phyloP scores from a whole-genome alignment of 2,329 filamentous ascomycete species.

The Xylaria arbuscula region DNA sequence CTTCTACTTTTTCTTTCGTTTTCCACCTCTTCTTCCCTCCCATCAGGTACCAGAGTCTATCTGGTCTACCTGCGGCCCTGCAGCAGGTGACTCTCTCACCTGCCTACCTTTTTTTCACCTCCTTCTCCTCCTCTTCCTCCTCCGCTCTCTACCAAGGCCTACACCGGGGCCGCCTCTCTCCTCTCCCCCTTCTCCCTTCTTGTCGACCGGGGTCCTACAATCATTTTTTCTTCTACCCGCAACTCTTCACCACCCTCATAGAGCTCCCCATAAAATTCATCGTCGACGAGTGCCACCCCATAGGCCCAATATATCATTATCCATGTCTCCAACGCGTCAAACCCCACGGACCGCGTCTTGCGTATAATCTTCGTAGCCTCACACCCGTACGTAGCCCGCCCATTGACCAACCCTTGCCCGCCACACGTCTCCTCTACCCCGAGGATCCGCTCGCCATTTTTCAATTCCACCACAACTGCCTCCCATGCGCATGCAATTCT shows the following conservation, averaged over 20 bases:
- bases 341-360: conserved; percentile 39
- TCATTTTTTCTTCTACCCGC: conserved; percentile 41
- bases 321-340: conserved; percentile 40
- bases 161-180: conserved; percentile 22
- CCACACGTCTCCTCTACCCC: background rate
- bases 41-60: too few species aligned
- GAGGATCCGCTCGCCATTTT: conserved; percentile 11
- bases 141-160: conserved; percentile 36
- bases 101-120: conserved; percentile 24
- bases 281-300: conserved; percentile 14
- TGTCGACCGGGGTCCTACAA: conserved; percentile 37
- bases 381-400: conserved; percentile 33
- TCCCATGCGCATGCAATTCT: background rate
- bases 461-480: conserved; percentile 23
- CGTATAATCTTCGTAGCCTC: conserved; percentile 35
- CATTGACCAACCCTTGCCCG: conserved; percentile 10
- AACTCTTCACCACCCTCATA: conserved; percentile 29
- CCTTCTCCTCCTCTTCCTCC: conserved; percentile 38
- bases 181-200: conserved; percentile 37
- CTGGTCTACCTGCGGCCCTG: background rate
- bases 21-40: too few species aligned
- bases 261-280: conserved; percentile 7
- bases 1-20: background rate
- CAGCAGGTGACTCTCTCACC: background rate
- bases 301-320: conserved; percentile 27